These are phyloP conservation scores for Coniochaeta sp. DNA, from an alignment of 2,329 filamentous ascomycete genomes.

Conservation along the genomic window DNA sequence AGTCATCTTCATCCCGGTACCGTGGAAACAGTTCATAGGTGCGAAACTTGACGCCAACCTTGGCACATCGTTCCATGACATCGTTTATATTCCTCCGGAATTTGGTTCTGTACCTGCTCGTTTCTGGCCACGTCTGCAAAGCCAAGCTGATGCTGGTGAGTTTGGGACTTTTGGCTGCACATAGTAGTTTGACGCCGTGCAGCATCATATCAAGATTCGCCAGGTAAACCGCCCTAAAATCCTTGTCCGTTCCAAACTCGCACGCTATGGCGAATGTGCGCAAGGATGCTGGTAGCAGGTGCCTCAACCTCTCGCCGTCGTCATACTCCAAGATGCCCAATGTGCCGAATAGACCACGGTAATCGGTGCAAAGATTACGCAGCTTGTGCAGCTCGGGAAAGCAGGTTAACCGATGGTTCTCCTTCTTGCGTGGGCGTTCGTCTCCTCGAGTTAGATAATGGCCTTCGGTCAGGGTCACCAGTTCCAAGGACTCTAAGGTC, in stretches of 20 bases:
- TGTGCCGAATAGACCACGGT: constrained; percentile 18
- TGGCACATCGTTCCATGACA: constrained; percentile 12
- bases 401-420: constrained; percentile 19
- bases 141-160: constrained; percentile 15
- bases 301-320: constrained; percentile 17
- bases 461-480: constrained; percentile 14
- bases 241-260: constrained; percentile 17
- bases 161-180: constrained; percentile 8
- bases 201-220: constrained; percentile 19
- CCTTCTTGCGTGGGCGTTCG: constrained; percentile 17
- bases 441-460: constrained; percentile 19
- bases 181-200: constrained; percentile 16
- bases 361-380: constrained; percentile 16
- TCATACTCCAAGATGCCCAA: constrained; percentile 19
- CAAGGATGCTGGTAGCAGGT: constrained; percentile 15
- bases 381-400: constrained; percentile 14
- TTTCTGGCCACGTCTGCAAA: constrained; percentile 19
- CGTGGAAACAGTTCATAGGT: constrained; percentile 16
- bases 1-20: constrained; percentile 17
- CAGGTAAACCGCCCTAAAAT: constrained; percentile 18
- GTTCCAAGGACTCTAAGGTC: constrained; percentile 13
- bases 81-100: constrained; percentile 15
- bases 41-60: constrained; percentile 14
- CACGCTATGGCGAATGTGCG: constrained; percentile 17
- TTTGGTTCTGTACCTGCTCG: constrained; percentile 14